These are phyloP conservation scores for Penicillium verrucosum DNA, from an alignment of 2,329 filamentous ascomycete species.

Conservation along the genomic window DNA sequence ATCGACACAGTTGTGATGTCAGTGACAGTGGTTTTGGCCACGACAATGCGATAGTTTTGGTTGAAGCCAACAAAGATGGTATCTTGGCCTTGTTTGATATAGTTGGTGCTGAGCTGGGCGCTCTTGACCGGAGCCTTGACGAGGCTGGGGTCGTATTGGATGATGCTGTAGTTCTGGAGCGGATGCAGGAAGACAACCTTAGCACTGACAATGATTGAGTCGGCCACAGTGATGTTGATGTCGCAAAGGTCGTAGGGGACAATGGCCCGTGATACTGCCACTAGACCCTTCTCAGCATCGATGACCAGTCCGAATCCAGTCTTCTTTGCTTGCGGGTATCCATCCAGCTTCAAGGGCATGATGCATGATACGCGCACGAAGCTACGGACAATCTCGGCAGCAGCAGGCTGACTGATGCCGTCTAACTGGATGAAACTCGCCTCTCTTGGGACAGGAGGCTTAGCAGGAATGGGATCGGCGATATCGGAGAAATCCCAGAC, in stretches of 20 bases:
- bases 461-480: slow-evolving; percentile 72
- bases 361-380: slow-evolving; percentile 91
- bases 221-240: slow-evolving; percentile 91
- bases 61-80: slow-evolving; percentile 99
- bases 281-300: slow-evolving; percentile 91
- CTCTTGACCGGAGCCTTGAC: slow-evolving; percentile 93
- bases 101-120: slow-evolving; percentile 74
- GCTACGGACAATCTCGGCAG: slow-evolving; percentile 89
- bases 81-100: slow-evolving; percentile 86
- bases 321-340: slow-evolving; percentile 92
- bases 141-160: slow-evolving; percentile 88
- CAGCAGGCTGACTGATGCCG: slow-evolving; percentile 80
- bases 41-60: slow-evolving; percentile 87
- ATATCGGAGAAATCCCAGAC: slow-evolving; percentile 93
- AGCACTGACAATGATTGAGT: slow-evolving; percentile 90
- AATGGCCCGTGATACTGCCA: slow-evolving; percentile 89
- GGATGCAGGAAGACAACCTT: slow-evolving; percentile 96
- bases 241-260: slow-evolving; percentile 97
- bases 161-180: slow-evolving; percentile 91
- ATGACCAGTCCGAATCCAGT: slow-evolving; percentile 97
- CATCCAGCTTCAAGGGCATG: slow-evolving; percentile 94
- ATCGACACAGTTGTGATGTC: slow-evolving; percentile 97
- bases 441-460: slow-evolving; percentile 67
- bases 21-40: slow-evolving; percentile 90
- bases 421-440: slow-evolving; percentile 91